A percentile compares a stretch with the other conserved stretches of the same genome.
phyloP scores from a whole-genome alignment of 331 rosid genomes.

The Malus hybrid region DNA sequence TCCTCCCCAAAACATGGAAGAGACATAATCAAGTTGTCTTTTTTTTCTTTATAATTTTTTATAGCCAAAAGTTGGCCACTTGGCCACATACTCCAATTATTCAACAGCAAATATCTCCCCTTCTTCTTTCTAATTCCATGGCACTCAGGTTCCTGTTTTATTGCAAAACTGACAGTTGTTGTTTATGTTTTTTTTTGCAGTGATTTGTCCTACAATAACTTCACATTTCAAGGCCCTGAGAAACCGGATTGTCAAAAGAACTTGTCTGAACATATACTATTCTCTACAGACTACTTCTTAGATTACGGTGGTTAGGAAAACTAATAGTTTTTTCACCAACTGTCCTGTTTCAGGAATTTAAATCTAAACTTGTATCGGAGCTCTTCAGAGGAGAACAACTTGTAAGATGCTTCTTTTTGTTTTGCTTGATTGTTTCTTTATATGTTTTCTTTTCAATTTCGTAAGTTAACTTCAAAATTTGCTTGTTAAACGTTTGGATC shows the following conservation, averaged over 20 bases:
- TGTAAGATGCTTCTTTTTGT: conserved; percentile 39
- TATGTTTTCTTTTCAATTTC: neutral
- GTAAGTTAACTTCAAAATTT: neutral
- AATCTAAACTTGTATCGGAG: conserved; percentile 58
- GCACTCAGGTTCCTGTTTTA: neutral
- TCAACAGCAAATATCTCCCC: too few relatives aligned
- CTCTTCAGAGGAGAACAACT: conserved; percentile 27
- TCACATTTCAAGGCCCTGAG: conserved; percentile 49
- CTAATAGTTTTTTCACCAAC: conserved; percentile 11
- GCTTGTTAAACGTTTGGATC: conserved; percentile 10
- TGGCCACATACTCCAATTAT: too few relatives aligned
- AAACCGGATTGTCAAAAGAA: conserved; percentile 38
- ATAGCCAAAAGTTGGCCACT: too few relatives aligned
- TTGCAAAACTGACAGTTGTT: neutral
- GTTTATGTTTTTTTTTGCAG: neutral
- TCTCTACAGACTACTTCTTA: neutral
- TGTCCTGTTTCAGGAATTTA: conserved; percentile 47
- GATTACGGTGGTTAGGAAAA: neutral
- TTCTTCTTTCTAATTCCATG: too few relatives aligned
- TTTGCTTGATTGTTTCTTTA: neutral
- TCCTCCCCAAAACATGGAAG: too few relatives aligned
- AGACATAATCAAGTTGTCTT: too few relatives aligned
- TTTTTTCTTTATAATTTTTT: too few relatives aligned
- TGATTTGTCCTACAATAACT: conserved; percentile 64
- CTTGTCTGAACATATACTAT: conserved; percentile 31